Evolutionary conservation across 495 filamentous ascomycete genomes (phyloP), one percentile per base, ranked within the genome.

Genomic region (Aspergillus steynii): DNA sequence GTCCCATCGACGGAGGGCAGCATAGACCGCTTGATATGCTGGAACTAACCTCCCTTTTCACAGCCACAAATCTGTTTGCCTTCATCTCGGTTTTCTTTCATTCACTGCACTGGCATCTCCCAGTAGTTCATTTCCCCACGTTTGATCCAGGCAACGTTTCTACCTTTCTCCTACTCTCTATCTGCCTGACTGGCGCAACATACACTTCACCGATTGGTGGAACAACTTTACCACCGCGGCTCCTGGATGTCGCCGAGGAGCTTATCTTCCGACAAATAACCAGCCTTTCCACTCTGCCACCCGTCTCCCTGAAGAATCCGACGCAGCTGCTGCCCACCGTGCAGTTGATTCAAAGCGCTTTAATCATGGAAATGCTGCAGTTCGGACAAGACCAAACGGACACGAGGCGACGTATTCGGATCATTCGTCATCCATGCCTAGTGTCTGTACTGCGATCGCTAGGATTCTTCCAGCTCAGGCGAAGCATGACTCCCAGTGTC

Each of bases 311-410:
- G 10, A 63, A 59, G 20, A 62, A 71, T 20, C 58, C 55, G 5
- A 54, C 42, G 5, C 29, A 53, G n/a, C 49, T 64, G 2, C 32
- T 62, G 8, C 58, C 70, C 2, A 70, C 63, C 2, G 61, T 77
- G 2, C 72, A 78, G 34, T 32, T 71, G 15, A 58, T 78, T 8
- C 75, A 78, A 60, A 67, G 67, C 37, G 74, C 74, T 27, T 61
- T 78, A 0, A 75, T 78, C 8, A 74, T 77, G 25, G 73, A 76
- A 52, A 77, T 78, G 71, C 68, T 78, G 29, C 75, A 78, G 49
- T 76, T 75, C 53, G 70, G 71, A 14, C 71, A 71, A 25, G 74
- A 75, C 31, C 63, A 69, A 55, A 57, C 69, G 42, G 60, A 68
- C 29, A 75, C 71, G 10, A 67, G 74, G 29, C 69, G 74, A 7